Evolutionary conservation across 257 asterid genomes (phyloP), one percentile per base, ranked within the genome.

Genomic region (Jacaranda mimosifolia): DNA sequence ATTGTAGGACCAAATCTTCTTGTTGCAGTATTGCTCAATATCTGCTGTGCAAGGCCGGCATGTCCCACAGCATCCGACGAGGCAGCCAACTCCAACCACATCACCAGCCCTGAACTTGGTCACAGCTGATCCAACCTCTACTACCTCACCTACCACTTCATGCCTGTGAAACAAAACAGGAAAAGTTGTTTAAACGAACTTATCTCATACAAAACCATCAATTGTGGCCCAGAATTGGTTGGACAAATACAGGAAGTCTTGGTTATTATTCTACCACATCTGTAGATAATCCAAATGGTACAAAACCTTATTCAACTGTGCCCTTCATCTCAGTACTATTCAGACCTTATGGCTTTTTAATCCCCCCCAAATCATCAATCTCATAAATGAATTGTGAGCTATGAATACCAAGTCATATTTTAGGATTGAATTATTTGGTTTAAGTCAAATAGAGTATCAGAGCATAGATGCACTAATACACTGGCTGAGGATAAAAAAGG

Each of bases 1-100:
- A 77, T 95, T 95, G 84, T 88, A 95, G 6, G 97, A 82, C 99
- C 99, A 95, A 17, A 95, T 93, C 81, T 92, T 95, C 89, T 95
- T 95, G 85, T 51, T 87, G 91, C 99, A 95, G 76, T 95, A 95
- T 42, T 95, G 99, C 84, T 95, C 99, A 10, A 91, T 92, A 7
- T 91, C 96, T 0, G 87, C 40, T 2, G 86, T 68, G 89, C 99
- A 95, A 2, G 92, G 86, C 3, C 88, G 86, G 71, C 99, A 95
- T 46, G 52, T 81, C 8, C 87, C 70, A 64, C 99, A 95, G 81
- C 94, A 85, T 71, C 98, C 99, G 1, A 95, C 97, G 12, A 95
- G 36, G 74, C 82, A 80, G 39, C 99, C 99, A 3, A 93, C 97
- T 72, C 99, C 99, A 0, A 95, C 96, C 38, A 79, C 78, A 9